A percentile compares a stretch with the other conserved stretches of the same genome.
phyloP scores from a whole-genome alignment of 2,329 filamentous ascomycete genomes.

The Colletotrichum eleusines region DNA sequence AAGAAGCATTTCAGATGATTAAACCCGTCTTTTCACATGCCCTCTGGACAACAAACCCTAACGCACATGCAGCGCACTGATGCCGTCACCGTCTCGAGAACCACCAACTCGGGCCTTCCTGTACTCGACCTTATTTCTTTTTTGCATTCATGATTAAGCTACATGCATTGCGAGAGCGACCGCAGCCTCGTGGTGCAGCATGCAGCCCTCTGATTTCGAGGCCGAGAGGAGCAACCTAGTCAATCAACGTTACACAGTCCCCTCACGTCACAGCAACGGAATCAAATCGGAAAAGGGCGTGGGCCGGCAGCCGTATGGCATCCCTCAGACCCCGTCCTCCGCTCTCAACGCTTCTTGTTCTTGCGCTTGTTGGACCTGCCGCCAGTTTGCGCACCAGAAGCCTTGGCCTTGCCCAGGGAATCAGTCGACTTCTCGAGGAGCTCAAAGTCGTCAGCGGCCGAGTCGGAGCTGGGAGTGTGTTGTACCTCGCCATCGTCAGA shows the following conservation, averaged over 20 bases:
- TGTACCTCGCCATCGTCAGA: constrained; percentile 64
- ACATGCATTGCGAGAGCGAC: constrained; percentile 7
- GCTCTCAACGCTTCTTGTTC: constrained; percentile 65
- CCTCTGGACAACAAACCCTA: neutral
- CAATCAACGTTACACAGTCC: constrained; percentile 1
- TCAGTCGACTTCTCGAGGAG: constrained; percentile 71
- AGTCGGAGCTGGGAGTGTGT: constrained; percentile 67
- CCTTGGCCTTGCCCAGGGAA: constrained; percentile 64
- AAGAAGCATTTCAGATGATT: neutral
- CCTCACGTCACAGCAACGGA: neutral
- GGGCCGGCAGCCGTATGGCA: neutral
- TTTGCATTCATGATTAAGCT: constrained; percentile 34
- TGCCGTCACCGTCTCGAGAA: neutral
- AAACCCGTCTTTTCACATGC: neutral
- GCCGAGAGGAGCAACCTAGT: neutral
- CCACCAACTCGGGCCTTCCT: neutral
- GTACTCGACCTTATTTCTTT: constrained; percentile 14
- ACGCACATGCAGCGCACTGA: constrained; percentile 12
- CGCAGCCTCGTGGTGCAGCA: constrained; percentile 13
- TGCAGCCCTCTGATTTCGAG: constrained; percentile 6
- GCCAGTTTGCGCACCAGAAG: constrained; percentile 60
- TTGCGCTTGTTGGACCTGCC: constrained; percentile 65
- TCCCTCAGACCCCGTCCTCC: neutral
- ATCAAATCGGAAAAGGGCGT: neutral
- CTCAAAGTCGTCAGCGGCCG: constrained; percentile 72